phyloP scores from a whole-genome alignment of 306 rosid genomes.

The Fragaria iinumae region DNA sequence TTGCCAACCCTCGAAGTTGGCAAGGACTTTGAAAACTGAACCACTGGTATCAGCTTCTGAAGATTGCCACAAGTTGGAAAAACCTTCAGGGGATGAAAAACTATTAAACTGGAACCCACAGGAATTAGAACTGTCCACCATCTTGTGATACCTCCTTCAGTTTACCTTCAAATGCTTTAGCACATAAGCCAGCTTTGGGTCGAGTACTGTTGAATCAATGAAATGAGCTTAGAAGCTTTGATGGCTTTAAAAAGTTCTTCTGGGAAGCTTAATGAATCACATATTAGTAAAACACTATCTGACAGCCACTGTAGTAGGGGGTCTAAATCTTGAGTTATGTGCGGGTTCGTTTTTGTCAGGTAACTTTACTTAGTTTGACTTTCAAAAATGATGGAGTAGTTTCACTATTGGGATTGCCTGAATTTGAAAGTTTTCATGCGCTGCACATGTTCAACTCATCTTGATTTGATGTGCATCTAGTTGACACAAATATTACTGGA shows the following conservation, averaged over 20 bases:
- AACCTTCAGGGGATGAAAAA: conserved; percentile 25
- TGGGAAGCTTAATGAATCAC: conserved; percentile 38
- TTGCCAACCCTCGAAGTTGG: conserved; percentile 45
- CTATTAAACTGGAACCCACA: conserved; percentile 36
- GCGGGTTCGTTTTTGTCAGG: conserved; percentile 65
- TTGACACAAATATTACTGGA: conserved; percentile 34
- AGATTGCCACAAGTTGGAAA: conserved; percentile 34
- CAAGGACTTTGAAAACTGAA: conserved; percentile 42
- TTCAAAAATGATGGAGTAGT: conserved; percentile 4
- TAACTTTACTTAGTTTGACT: conserved; percentile 31
- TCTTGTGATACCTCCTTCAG: conserved; percentile 42
- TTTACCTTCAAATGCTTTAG: conserved; percentile 48
- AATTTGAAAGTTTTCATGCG: not conserved
- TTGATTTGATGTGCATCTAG: conserved; percentile 47
- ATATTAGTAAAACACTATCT: conserved; percentile 33
- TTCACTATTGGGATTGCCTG: conserved; percentile 19
- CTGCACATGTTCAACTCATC: conserved; percentile 14
- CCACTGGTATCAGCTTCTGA: conserved; percentile 40
- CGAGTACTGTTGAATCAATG: conserved; percentile 37
- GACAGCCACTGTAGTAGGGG: conserved; percentile 52
- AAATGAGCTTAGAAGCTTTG: conserved; percentile 39
- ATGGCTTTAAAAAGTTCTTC: conserved; percentile 30
- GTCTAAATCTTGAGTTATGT: conserved; percentile 74
- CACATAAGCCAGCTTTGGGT: conserved; percentile 36
- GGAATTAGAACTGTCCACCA: conserved; percentile 60